Base-by-base conservation (phyloP, 139 green algal species). In the Nannochloris sp. region DNA sequence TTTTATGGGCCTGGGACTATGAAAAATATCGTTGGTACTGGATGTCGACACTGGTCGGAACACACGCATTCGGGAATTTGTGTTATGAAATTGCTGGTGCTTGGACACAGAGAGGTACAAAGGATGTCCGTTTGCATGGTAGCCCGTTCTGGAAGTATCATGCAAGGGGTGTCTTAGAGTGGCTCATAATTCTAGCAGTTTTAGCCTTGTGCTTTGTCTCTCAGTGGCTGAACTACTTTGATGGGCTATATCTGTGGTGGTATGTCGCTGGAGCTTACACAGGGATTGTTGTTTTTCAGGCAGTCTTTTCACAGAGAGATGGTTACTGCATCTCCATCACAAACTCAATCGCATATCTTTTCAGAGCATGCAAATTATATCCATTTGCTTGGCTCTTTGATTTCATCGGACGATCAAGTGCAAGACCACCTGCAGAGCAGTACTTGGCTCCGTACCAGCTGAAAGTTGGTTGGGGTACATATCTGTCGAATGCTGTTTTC, bases 401-500 rank as follows among this genome's bases (percentile, higher is more conserved):
- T 43, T 58, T 49, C 7, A 24, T 81, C 9, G 74, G 75, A 19
- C 43, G 51, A 6, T 78, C 69, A 48, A 71, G 46, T 2, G 69
- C 75, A 12, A 70, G 74, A 8, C 73, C 66, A 5, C 54, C 49
- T 15, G 29, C 62, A 4, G 29, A 50, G 37, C 54, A 70, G 24
- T 76, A 76, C 57, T 44, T 76, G 11, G 57, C 57, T 18, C 68
- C 72, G 16, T 69, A 73, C 56, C 59, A 72, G 23, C 40, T 36
- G 23, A 60, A 78, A 60, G 54, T 44, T 19, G 66, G 73, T 12
- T 78, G 74, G 68, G 24, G 21, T 48, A 66, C 62, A 50, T 81
- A 70, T 53, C 40, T 80, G 7, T 44, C 31, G 50, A 88, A 89
- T 65, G 43, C 66, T 1, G 16, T 51, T 27, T 81, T 89, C 60